phyloP scores from a whole-genome alignment of 2,329 filamentous ascomycete genomes.

The Colletotrichum tropicicola region DNA sequence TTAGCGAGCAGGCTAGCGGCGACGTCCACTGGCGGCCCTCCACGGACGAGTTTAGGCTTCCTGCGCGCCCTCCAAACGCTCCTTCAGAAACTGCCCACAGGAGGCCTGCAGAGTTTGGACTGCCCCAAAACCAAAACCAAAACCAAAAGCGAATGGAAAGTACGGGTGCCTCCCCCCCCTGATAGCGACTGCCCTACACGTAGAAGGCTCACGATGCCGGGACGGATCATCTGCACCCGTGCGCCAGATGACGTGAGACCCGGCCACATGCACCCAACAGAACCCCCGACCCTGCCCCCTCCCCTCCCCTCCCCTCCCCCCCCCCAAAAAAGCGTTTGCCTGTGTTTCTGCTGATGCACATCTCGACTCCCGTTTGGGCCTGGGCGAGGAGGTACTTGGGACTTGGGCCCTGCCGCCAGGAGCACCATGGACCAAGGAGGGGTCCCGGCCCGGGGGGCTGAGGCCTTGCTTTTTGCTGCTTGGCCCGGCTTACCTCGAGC shows the following conservation, averaged over 20 bases:
- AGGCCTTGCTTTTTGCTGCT: not conserved
- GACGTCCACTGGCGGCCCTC: too few species aligned
- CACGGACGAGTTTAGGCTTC: conserved; percentile 1
- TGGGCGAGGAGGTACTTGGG: not conserved
- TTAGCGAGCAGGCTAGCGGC: not conserved
- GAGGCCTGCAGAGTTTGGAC: too few species aligned
- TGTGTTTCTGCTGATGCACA: not conserved
- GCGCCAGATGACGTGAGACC: conserved; percentile 27
- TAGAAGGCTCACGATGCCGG: too few species aligned
- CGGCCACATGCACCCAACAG: too few species aligned
- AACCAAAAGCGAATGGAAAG: not conserved
- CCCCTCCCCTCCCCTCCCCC: not conserved
- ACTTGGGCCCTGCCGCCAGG: not conserved
- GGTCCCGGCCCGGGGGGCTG: conserved; percentile 22
- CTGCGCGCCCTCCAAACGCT: not conserved
- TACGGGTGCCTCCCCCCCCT: not conserved
- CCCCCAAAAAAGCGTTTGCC: not conserved
- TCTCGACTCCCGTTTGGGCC: not conserved
- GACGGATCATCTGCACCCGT: conserved; percentile 19
- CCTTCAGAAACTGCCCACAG: not conserved
- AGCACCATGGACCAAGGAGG: not conserved
- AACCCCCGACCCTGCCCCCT: not conserved
- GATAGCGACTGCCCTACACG: not conserved
- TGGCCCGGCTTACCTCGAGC: not conserved
- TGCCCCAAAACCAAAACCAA: too few species aligned